Evolutionary conservation across 495 filamentous ascomycete species (phyloP).

Genomic region (Pyronema omphalodes): DNA sequence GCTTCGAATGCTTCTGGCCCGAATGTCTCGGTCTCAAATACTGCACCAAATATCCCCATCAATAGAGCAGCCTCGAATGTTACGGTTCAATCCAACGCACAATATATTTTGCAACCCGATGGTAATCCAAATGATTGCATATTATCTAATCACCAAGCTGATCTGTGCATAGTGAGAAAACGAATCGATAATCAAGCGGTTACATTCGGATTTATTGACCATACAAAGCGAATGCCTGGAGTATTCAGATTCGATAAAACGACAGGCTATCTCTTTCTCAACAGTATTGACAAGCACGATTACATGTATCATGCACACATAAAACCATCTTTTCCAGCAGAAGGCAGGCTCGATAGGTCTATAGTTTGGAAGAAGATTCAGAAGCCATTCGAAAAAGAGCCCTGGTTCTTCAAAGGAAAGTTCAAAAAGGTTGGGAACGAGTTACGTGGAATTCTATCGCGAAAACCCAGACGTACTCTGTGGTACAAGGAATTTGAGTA

Average conservation of each 20-base stretch:
- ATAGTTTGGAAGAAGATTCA: background rate
- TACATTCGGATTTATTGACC: too few species aligned
- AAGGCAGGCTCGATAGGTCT: background rate
- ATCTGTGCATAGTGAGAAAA: too few species aligned
- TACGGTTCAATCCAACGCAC: too few species aligned
- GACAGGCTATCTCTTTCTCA: background rate
- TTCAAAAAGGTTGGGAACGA: background rate
- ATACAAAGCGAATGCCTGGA: too few species aligned
- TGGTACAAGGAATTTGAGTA: background rate
- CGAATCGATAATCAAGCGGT: too few species aligned
- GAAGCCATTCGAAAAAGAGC: background rate
- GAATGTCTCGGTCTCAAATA: too few species aligned
- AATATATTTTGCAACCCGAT: too few species aligned
- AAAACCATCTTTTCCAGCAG: background rate
- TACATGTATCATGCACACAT: background rate
- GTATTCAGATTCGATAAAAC: background rate
- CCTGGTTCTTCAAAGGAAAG: background rate
- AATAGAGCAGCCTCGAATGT: too few species aligned
- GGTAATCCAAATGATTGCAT: too few species aligned
- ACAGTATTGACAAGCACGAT: background rate
- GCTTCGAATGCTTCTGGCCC: too few species aligned
- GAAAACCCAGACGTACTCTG: background rate
- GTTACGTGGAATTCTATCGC: background rate
- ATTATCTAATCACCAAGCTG: too few species aligned
- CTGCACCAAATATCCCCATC: too few species aligned